Evolutionary conservation across 2,329 filamentous ascomycete species (phyloP).

Genomic region (Colletotrichum horii): DNA sequence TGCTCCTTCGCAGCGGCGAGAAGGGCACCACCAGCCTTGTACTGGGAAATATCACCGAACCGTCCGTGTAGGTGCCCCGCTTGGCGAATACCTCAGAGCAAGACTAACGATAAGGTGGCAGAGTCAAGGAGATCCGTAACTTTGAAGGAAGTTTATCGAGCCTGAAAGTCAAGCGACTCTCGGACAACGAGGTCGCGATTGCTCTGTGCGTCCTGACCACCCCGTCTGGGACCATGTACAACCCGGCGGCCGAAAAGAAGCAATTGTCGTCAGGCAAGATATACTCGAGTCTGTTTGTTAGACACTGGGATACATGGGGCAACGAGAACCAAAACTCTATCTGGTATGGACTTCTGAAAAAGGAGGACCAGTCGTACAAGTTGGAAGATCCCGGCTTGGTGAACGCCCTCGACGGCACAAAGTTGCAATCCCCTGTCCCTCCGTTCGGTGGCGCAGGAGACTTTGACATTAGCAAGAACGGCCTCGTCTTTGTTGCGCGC

Average conservation of each 20-base stretch:
- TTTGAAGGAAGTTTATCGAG: constrained; percentile 63
- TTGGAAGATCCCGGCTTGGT: constrained; percentile 52
- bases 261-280: constrained; percentile 69
- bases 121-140: constrained; percentile 45
- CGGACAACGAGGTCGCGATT: constrained; percentile 56
- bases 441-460: constrained; percentile 83
- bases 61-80: constrained; percentile 39
- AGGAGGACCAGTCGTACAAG: constrained; percentile 42
- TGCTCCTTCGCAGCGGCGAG: constrained; percentile 57
- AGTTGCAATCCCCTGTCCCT: constrained; percentile 70
- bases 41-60: constrained; percentile 40
- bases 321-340: constrained; percentile 73
- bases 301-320: constrained; percentile 84
- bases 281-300: constrained; percentile 77
- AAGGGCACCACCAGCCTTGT: constrained; percentile 54
- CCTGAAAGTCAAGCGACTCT: constrained; percentile 60
- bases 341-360: constrained; percentile 71
- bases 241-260: constrained; percentile 64
- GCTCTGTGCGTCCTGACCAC: constrained; percentile 69
- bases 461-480: constrained; percentile 73
- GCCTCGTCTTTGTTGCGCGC: constrained; percentile 77
- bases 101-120: constrained; percentile 10
- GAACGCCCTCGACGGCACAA: constrained; percentile 68
- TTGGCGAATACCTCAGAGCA: not conserved
- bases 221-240: constrained; percentile 72